These are phyloP conservation scores for Benincasa hispida DNA, from an alignment of 306 rosid genomes.

Conservation along the genomic window DNA sequence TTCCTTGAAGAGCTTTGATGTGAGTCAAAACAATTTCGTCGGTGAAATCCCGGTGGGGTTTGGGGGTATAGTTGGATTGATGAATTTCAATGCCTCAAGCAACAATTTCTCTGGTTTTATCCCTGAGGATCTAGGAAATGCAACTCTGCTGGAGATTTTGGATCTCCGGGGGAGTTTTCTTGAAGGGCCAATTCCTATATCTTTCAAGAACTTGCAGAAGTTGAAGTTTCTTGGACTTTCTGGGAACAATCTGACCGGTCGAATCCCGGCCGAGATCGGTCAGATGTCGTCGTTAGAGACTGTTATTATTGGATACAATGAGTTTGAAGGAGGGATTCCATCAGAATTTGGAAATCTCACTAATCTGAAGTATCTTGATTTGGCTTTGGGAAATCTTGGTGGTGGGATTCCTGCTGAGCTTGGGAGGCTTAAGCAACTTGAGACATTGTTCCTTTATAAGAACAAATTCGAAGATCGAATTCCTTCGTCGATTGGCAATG, in stretches of 20 bases:
- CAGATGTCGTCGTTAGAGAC: slow-evolving; percentile 56
- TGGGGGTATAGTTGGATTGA: slow-evolving; percentile 31
- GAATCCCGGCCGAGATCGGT: slow-evolving; percentile 67
- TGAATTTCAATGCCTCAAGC: slow-evolving; percentile 58
- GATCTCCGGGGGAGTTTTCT: slow-evolving; percentile 93
- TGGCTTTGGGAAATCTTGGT: slow-evolving; percentile 73
- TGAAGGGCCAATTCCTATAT: slow-evolving; percentile 49
- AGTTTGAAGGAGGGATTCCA: slow-evolving; percentile 71
- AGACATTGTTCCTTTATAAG: slow-evolving; percentile 70
- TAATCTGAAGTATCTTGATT: slow-evolving; percentile 71
- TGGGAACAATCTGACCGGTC: slow-evolving; percentile 74
- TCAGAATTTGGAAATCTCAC: slow-evolving; percentile 70
- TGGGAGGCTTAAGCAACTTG: slow-evolving; percentile 41
- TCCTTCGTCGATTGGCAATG: slow-evolving; percentile 42
- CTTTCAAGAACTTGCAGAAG: slow-evolving; percentile 51
- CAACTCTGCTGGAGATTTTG: slow-evolving; percentile 48
- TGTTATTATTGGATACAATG: slow-evolving; percentile 73
- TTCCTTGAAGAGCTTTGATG: slow-evolving; percentile 46
- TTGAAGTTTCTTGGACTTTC: slow-evolving; percentile 90
- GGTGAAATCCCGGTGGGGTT: slow-evolving; percentile 64
- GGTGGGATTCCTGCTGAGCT: slow-evolving; percentile 61
- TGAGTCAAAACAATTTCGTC: slow-evolving; percentile 65
- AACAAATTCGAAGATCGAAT: slow-evolving; percentile 55
- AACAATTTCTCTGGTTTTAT: slow-evolving; percentile 60
- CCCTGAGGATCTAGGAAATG: slow-evolving; percentile 70